A percentile compares a stretch with the other conserved stretches of the same genome.
These are phyloP conservation scores for Berkeleyomyces basicola DNA, from an alignment of 2,329 filamentous ascomycete genomes.

Conservation along the genomic window DNA sequence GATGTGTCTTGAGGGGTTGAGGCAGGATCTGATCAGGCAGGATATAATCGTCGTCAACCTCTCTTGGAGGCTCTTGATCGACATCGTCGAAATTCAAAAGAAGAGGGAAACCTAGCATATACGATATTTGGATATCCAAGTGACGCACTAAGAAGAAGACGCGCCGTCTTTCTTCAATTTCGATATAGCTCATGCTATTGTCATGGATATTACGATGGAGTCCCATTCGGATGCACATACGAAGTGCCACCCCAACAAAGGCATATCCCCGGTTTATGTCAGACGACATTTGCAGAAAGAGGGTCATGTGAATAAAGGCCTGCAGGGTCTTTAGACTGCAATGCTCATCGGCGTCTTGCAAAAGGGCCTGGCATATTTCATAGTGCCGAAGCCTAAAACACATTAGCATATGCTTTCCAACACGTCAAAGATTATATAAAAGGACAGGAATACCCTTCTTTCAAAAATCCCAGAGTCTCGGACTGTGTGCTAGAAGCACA, in stretches of 20 bases:
- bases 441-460: slow-evolving; percentile 37
- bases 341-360: slow-evolving; percentile 51
- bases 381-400: slow-evolving; percentile 54
- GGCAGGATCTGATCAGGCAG: slow-evolving; percentile 38
- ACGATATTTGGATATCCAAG: slow-evolving; percentile 55
- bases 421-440: neutral
- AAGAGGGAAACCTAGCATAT: slow-evolving; percentile 48
- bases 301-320: slow-evolving; percentile 60
- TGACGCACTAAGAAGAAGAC: slow-evolving; percentile 54
- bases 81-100: slow-evolving; percentile 48
- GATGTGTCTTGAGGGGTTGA: slow-evolving; percentile 38
- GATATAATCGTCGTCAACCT: slow-evolving; percentile 52
- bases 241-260: slow-evolving; percentile 61
- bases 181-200: slow-evolving; percentile 43
- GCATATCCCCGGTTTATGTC: slow-evolving; percentile 67
- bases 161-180: slow-evolving; percentile 45
- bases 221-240: slow-evolving; percentile 60
- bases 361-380: slow-evolving; percentile 45
- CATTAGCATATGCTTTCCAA: neutral
- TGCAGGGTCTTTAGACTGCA: slow-evolving; percentile 60
- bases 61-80: slow-evolving; percentile 46
- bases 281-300: slow-evolving; percentile 66
- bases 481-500: slow-evolving; percentile 31
- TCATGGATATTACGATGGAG: slow-evolving; percentile 57
- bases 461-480: slow-evolving; percentile 34